These are phyloP conservation scores for Amesomyces nigricolor DNA, from an alignment of 2,329 filamentous ascomycete genomes.

Conservation along the genomic window DNA sequence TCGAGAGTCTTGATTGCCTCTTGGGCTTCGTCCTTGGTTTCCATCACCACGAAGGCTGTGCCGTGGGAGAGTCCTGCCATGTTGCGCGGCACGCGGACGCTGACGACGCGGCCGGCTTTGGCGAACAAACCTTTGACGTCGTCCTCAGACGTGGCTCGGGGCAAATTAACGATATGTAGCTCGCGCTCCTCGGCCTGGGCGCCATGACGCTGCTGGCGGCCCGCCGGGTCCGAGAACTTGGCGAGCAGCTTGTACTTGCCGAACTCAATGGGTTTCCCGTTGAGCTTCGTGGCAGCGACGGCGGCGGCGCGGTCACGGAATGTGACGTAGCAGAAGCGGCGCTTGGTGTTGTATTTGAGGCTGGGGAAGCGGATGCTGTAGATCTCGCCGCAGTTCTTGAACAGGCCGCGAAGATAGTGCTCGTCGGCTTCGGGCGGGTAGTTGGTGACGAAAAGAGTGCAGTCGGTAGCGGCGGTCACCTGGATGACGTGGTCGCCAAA, in stretches of 20 bases:
- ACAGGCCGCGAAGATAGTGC: constrained; percentile 60
- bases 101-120: constrained; percentile 69
- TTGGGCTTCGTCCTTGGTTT: constrained; percentile 62
- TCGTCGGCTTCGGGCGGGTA: constrained; percentile 76
- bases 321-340: constrained; percentile 95
- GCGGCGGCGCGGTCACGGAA: constrained; percentile 67
- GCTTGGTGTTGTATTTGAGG: constrained; percentile 79
- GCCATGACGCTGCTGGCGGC: constrained; percentile 73
- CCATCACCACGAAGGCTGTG: constrained; percentile 74
- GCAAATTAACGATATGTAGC: constrained; percentile 68
- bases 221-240: constrained; percentile 77
- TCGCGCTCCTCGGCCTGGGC: constrained; percentile 84
- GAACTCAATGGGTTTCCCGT: constrained; percentile 65
- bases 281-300: constrained; percentile 63
- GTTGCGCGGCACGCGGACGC: constrained; percentile 64
- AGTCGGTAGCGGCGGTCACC: constrained; percentile 67
- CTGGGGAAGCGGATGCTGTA: constrained; percentile 85
- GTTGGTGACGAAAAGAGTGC: constrained; percentile 86
- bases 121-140: constrained; percentile 67
- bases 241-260: constrained; percentile 64
- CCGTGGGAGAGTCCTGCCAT: constrained; percentile 66
- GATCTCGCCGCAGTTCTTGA: constrained; percentile 72
- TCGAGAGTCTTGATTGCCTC: constrained; percentile 63
- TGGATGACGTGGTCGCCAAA: constrained; percentile 68
- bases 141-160: constrained; percentile 55